Evolutionary conservation across 768 basidiomycete species (phyloP), one percentile per base, ranked within the genome.

Genomic region (Boletus vinaceobasis): DNA sequence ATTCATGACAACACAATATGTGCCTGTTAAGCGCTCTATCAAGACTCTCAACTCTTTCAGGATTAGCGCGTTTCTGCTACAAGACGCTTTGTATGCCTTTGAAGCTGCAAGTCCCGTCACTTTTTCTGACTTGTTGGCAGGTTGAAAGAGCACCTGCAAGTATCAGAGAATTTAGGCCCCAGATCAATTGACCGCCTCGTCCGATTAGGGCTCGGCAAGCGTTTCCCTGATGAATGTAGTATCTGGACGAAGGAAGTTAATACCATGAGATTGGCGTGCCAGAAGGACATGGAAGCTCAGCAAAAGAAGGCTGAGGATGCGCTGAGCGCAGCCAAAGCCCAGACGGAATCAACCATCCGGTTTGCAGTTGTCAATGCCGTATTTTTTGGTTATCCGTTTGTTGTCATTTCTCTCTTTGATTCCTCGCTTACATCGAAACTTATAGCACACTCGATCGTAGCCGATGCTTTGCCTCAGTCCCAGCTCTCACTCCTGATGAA

Each of bases 1-100:
- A 1, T 72, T 79, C 44, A 54, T 79, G 59, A 73, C 69, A 0
- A 56, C 61, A 5, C 46, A 49, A 43, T 74, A 71, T 55, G 17
- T 67, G 45, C 52, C 72, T 17, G 44, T 48, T 23, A 58, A 44
- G 48, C 65, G 60, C 17, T 37, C 48, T 19, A 6, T 53, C 39
- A 61, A 57, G 29, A 5, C 17, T 37, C 35, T 55, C 27, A 47
- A 29, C 15, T n/a, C 59, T 4, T 43, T 48, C 37, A 63, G 17
- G 26, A 40, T 58, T 8, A 53, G 4, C 43, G 44, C 60, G 1
- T 59, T 63, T 35, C 9, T 64, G 5, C 60, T 69, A 29, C 58
- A 71, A 45, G 59, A 60, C 36, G 3, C 64, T 8, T 35, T 73
- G 71, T 72, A 52, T 42, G 66, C 29, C 7, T 21, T 32, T 29